phyloP scores from a whole-genome alignment of 1,284 basidiomycete genomes.

The Coniophora puteana region DNA sequence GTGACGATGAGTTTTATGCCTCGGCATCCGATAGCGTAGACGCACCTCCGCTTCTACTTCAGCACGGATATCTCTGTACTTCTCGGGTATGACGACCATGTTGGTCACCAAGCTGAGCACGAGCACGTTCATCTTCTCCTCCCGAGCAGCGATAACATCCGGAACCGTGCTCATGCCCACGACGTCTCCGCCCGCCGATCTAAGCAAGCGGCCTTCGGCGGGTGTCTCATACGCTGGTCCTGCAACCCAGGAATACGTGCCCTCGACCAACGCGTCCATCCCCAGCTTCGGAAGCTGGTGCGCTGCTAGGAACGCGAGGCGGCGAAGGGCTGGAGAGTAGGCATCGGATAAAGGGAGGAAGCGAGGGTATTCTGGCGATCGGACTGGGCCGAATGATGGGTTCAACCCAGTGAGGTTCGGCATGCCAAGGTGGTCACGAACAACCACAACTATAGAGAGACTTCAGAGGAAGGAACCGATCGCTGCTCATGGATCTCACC shows the following conservation, averaged over 20 bases:
- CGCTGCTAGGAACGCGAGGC: constrained; percentile 66
- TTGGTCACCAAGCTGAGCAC: constrained; percentile 83
- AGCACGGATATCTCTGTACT: constrained; percentile 63
- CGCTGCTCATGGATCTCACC: constrained; percentile 43
- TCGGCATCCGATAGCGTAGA: constrained; percentile 9
- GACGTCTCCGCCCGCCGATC: constrained; percentile 73
- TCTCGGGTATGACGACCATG: constrained; percentile 72
- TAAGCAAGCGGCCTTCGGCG: constrained; percentile 73
- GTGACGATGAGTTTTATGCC: not conserved
- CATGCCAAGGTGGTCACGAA: constrained; percentile 80
- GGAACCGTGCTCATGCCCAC: constrained; percentile 92
- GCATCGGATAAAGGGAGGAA: constrained; percentile 81
- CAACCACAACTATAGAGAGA: constrained; percentile 58
- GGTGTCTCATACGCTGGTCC: constrained; percentile 85
- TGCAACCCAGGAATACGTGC: constrained; percentile 82
- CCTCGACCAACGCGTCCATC: constrained; percentile 57
- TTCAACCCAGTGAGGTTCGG: constrained; percentile 78
- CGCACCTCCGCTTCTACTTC: constrained; percentile 74
- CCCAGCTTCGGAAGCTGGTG: constrained; percentile 48
- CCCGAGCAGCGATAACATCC: constrained; percentile 78
- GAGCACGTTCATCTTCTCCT: constrained; percentile 70
- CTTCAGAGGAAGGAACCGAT: constrained; percentile 13
- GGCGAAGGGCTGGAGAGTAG: constrained; percentile 67
- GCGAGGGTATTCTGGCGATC: constrained; percentile 52
- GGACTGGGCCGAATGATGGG: constrained; percentile 69